phyloP scores from a whole-genome alignment of 345 rosid species.

The Pistacia vera region DNA sequence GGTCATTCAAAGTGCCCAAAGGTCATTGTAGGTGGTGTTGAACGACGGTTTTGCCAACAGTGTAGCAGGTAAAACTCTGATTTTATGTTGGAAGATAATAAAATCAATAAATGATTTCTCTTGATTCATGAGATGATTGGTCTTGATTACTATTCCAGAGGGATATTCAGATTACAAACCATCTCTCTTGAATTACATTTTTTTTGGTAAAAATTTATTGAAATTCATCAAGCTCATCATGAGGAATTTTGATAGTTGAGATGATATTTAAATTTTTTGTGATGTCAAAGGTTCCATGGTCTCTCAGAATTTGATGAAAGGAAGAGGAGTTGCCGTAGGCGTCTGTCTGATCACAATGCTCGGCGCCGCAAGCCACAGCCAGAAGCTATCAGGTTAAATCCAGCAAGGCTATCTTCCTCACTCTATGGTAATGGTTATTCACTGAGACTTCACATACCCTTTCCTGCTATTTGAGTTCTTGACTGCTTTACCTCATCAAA shows the following conservation, averaged over 20 bases:
- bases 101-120: background rate
- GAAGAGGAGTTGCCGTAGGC: conserved; percentile 91
- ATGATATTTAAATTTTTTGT: conserved; percentile 8
- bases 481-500: background rate
- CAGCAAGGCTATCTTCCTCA: conserved; percentile 46
- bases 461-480: background rate
- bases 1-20: conserved; percentile 77
- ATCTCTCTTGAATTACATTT: background rate
- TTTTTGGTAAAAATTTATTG: background rate
- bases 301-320: conserved; percentile 88
- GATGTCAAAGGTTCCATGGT: conserved; percentile 73
- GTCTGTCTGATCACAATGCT: conserved; percentile 95
- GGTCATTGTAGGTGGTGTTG: conserved; percentile 76
- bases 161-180: background rate
- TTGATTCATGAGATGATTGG: conserved; percentile 1
- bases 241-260: conserved; percentile 8
- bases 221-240: background rate
- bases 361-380: conserved; percentile 92
- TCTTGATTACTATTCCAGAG: conserved; percentile 9
- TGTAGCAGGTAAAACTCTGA: conserved; percentile 74
- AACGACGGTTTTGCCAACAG: conserved; percentile 96
- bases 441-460: background rate
- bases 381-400: conserved; percentile 49
- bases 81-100: background rate
- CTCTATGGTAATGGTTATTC: conserved; percentile 49